Evolutionary conservation across 2,329 filamentous ascomycete species (phyloP).

Genomic region (Trichoderma sp.): DNA sequence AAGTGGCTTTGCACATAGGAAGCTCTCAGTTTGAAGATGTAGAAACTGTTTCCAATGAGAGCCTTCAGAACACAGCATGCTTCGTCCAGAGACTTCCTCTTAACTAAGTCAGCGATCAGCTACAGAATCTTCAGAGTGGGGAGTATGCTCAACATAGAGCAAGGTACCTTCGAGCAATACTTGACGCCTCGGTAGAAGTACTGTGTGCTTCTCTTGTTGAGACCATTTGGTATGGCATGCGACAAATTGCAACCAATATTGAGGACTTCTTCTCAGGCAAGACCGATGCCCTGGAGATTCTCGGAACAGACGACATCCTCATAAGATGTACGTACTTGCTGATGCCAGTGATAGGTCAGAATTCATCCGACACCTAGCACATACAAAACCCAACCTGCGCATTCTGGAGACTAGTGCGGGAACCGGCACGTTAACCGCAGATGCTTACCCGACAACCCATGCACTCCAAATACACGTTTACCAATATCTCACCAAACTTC

Average conservation of each 20-base stretch:
- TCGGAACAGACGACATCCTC: background rate
- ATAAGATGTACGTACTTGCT: background rate
- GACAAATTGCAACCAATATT: background rate
- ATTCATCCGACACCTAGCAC: background rate
- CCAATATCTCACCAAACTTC: no score
- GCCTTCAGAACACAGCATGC: background rate
- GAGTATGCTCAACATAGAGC: background rate
- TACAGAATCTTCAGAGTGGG: background rate
- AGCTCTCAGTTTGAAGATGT: background rate
- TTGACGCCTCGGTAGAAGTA: background rate
- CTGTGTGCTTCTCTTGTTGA: no score
- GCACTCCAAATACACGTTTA: no score
- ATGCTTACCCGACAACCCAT: no score
- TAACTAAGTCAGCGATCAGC: rapidly evolving
- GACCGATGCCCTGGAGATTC: background rate
- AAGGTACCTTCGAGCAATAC: background rate
- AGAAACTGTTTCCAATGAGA: background rate
- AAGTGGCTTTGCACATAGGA: background rate
- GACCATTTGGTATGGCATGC: background rate
- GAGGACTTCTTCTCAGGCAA: background rate
- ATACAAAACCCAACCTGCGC: no score
- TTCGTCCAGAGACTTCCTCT: background rate
- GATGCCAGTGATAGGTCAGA: background rate
- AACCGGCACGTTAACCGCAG: no score
- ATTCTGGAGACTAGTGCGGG: no score